These are phyloP conservation scores for Platanthera guangdongensis DNA, from an alignment of 106 monocot species.

Conservation along the genomic window DNA sequence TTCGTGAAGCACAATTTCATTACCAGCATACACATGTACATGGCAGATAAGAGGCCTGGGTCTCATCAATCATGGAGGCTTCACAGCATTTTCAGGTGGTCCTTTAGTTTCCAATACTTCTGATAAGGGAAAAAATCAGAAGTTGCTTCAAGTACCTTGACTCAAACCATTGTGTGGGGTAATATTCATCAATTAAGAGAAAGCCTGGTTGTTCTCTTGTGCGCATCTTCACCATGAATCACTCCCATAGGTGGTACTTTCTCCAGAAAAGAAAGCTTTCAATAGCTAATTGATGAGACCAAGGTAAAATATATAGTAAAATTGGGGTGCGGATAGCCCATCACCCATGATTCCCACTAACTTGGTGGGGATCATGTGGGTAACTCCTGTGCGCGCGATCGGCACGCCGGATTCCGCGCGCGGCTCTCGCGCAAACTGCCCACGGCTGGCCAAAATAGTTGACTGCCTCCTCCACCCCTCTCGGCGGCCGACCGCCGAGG, in stretches of 20 bases:
- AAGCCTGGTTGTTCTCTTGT: neutral
- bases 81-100: neutral
- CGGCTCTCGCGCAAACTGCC: too few species aligned
- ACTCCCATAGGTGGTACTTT: neutral
- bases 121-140: neutral
- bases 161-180: neutral
- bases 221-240: neutral
- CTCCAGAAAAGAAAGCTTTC: neutral
- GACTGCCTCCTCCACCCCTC: too few species aligned
- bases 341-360: too few species aligned
- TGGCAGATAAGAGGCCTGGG: neutral
- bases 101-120: neutral
- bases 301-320: too few species aligned
- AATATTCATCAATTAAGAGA: neutral
- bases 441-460: too few species aligned
- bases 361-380: too few species aligned
- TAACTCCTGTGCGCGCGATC: too few species aligned
- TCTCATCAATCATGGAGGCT: slow-evolving; percentile 5
- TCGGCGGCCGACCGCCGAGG: too few species aligned
- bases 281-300: too few species aligned
- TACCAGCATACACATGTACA: neutral
- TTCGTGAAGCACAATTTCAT: neutral
- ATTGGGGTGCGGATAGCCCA: too few species aligned
- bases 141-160: neutral
- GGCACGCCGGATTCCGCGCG: too few species aligned